Evolutionary conservation across 306 rosid genomes (phyloP), one percentile per base, ranked within the genome.

Genomic region (Pyrus pyrifolia): DNA sequence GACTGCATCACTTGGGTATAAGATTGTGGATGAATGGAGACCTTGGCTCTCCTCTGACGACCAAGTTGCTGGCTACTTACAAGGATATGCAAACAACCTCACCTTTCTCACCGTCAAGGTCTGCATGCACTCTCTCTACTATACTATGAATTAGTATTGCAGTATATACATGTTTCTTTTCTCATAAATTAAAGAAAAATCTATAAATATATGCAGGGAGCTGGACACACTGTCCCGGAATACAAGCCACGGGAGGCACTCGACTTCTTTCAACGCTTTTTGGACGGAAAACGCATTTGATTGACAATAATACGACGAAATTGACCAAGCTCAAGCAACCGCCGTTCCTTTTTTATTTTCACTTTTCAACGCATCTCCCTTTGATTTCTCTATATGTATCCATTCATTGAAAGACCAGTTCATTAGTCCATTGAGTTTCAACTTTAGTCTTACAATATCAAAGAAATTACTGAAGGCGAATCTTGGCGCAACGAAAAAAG

Each of bases 201-300:
- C 55, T 17, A 2, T 44, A 44, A 44, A 45, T n/a, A 29, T 13
- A 17, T 8, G 76, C 79, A 88, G 97, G 96, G 96, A 62, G 82
- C 96, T 4, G 96, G 97, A 18, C 96, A 88, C 71, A 90, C 96
- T 0, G 97, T 90, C 8, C 93, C 97, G 2, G 93, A 90, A 76
- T 92, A 88, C 75, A 92, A 92, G 69, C 96, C 96, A 0, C 74
- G 62, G 23, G 96, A 92, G 79, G 92, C 97, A 29, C 79, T 92
- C 73, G 86, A 93, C 55, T 89, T 90, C 80, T 89, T 79, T 59
- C 74, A 76, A 53, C 91, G 93, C 74, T 91, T 92, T 92, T 81
- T 89, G 84, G 80, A 74, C 46, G 89, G 81, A n/a, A 76, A 69
- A 15, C 74, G 67, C 8, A 83, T 83, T 25, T 83, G 83, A 31